Evolutionary conservation across 2,329 filamentous ascomycete genomes (phyloP), one percentile per base, ranked within the genome.

Genomic region (Proliferodiscus dingleyae): DNA sequence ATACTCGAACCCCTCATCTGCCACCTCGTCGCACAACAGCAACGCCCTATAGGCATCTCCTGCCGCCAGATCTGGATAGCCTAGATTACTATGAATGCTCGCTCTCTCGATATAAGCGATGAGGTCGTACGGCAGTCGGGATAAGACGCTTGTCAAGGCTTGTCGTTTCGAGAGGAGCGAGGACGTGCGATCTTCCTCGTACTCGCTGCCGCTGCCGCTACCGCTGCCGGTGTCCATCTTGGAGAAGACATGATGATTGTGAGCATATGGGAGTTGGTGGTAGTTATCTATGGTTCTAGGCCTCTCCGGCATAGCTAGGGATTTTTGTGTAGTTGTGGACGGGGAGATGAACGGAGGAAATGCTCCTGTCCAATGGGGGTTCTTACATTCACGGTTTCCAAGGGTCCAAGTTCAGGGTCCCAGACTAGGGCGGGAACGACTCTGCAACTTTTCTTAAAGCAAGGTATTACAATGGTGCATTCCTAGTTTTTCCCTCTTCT

Each of bases 21-120:
- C 75, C 67, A 28, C 89, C 54, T 93, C 88, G 61, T 97, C 91
- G 13, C 86, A 78, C 37, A 98, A 71, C 3, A 95, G 77, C n/a
- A 97, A 74, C 1, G 90, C 89, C 45, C 86, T 84, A 64, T 97
- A 97, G 4, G 89, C 88, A 71, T 96, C 90, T 26, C 89, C 88
- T 9, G 85, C 83, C 4, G 89, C 89, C 30, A 98, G 78, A 64
- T 98, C 93, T 0, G 89, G 88, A 65, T 95, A 97, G 29, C 81
- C 87, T 37, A 96, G 74, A 37, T 80, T 71, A 13, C 81, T 77
- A 65, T 96, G 81, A 33, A 85, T 71, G 26, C 77, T 69, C 19
- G 88, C 88, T 24, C 90, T 80, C 52, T 84, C 75, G 45, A 87
- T 71, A 54, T 83, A 84, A 6, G 84, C 70, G 44, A 85, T 71